Evolutionary conservation across 768 basidiomycete species (phyloP), one percentile per base, ranked within the genome.

Genomic region (Lyophyllum atratum): DNA sequence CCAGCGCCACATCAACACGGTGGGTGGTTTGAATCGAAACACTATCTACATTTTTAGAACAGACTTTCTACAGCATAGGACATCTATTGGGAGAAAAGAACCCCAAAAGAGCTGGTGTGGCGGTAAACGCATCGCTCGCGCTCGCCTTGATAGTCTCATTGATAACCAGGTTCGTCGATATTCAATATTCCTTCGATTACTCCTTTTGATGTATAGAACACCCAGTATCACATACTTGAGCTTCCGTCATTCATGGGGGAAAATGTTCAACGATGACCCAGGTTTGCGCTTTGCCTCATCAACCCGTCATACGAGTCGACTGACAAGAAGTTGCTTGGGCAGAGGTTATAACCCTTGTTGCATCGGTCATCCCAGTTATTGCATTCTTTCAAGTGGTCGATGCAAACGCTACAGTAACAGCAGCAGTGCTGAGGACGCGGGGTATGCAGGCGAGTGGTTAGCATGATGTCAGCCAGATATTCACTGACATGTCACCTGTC

Each of bases 361-460:
- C 90, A 0, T 71, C 77, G 1, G 85, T 94, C 56, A 67, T 94
- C 12, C 90, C 92, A 0, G 73, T 90, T 9, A 84, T 95, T 3
- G 84, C 87, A 6, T 72, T 90, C n/a, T 90, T 86, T 78, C 90
- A 96, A 71, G 82, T 95, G 3, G 87, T 93, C 52, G 96, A 98
- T 63, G 92, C 87, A 1, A 75, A 84, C 15, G 68, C 80, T 2
- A 85, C 81, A 0, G 82, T 94, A 8, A 79, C 84, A 0, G 82
- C 78, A 5, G 94, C 93, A 3, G 83, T 97, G 56, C 78, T 98
- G 52, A 82, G 95, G 37, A 89, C 93, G 0, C 76, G 84, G 31
- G 95, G 95, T n/a, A 89, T 86, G 68, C 90, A 90, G 71, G 86
- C n/a, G n/a, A n/a, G n/a, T n/a, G n/a, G n/a, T n/a, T n/a, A n/a